These are phyloP conservation scores for Wickerhamiella siamensis DNA, from an alignment of 805 yeast genomes.

Conservation along the genomic window DNA sequence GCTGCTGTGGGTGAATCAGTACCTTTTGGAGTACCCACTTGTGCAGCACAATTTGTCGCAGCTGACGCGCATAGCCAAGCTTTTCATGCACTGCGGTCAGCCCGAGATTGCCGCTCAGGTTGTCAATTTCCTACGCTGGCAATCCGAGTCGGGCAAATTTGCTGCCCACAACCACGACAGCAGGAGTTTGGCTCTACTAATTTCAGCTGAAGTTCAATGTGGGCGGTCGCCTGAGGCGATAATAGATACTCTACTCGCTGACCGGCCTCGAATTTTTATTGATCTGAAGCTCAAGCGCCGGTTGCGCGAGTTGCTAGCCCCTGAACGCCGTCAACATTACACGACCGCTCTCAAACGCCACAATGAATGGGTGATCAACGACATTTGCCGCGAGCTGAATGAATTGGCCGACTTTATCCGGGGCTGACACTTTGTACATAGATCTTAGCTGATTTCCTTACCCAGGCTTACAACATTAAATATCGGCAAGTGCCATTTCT, in stretches of 20 bases:
- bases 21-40: conserved; percentile 16
- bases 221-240: background rate
- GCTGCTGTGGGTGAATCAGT: conserved; percentile 9
- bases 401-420: background rate
- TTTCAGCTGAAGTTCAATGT: background rate
- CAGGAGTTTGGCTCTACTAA: background rate
- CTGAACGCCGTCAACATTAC: background rate
- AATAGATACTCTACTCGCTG: background rate
- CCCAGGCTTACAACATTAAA: no score
- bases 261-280: background rate
- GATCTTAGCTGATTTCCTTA: background rate
- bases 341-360: background rate
- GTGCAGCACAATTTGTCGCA: conserved; percentile 10
- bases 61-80: conserved; percentile 13
- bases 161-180: conserved; percentile 1
- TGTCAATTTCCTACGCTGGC: conserved; percentile 8
- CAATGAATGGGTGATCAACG: background rate
- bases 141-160: background rate
- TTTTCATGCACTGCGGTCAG: conserved; percentile 7
- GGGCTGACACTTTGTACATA: background rate
- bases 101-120: conserved; percentile 4
- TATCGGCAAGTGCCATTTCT: no score
- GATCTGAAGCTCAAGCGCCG: background rate
- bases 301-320: background rate
- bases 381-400: background rate